Percentiles rank a stretch among this genome's conserved stretches.
Conservation (phyloP, 2,329 filamentous ascomycete species). For the Aureobasidium sp. region DNA sequence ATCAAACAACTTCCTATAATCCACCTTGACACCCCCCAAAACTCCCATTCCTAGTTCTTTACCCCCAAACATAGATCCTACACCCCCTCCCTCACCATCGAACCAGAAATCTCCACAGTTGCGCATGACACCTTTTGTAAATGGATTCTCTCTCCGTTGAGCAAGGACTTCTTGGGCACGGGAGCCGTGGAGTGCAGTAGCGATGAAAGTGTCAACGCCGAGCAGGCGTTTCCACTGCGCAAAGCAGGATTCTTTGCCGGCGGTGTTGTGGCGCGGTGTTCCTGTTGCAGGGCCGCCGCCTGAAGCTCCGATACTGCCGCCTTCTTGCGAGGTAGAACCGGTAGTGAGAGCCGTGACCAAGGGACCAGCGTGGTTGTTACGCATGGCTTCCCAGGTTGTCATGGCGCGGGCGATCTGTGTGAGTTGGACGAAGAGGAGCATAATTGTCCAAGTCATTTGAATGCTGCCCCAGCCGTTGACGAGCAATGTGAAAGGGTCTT, state of each 20-base stretch:
- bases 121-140: conserved; percentile 70
- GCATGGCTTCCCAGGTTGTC: conserved; percentile 97
- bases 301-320: conserved; percentile 60
- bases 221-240: conserved; percentile 77
- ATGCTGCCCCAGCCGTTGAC: conserved; percentile 71
- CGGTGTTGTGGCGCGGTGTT: conserved; percentile 33
- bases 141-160: conserved; percentile 64
- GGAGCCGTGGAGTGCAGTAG: conserved; percentile 74
- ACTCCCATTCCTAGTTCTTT: conserved; percentile 65
- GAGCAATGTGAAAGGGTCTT: conserved; percentile 77
- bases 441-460: conserved; percentile 92
- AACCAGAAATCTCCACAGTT: conserved; percentile 98
- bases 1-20: conserved; percentile 89
- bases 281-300: conserved; percentile 51
- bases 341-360: conserved; percentile 72
- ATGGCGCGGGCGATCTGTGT: conserved; percentile 86
- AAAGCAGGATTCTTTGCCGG: conserved; percentile 57
- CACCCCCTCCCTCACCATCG: conserved; percentile 56
- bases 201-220: conserved; percentile 88
- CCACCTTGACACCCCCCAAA: conserved; percentile 70
- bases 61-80: conserved; percentile 57
- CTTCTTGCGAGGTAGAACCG: conserved; percentile 56
- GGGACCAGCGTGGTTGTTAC: conserved; percentile 59
- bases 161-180: conserved; percentile 43
- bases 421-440: conserved; percentile 91